Evolutionary conservation across 2,329 filamentous ascomycete genomes (phyloP), one percentile per base, ranked within the genome.

Genomic region (Venturia asperata): DNA sequence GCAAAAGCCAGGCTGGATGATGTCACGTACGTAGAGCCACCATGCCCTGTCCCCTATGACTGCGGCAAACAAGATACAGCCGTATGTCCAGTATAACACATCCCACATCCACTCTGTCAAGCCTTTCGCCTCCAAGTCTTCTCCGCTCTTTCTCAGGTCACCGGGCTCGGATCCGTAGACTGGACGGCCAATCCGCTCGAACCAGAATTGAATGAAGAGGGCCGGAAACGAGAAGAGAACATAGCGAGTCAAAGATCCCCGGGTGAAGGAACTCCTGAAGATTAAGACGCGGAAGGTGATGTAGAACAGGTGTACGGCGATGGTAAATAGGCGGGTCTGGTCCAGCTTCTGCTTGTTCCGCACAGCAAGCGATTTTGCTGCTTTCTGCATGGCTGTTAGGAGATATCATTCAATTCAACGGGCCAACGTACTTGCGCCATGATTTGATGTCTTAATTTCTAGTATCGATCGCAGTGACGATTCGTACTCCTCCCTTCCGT

Each of bases 51-150:
- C 92, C 4, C 94, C 94, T 61, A 93, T 84, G 37, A 96, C 68
- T 19, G 88, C 83, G 17, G 88, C 92, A n/a, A 88, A 76, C 10
- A 87, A 77, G 49, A 91, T 80, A 64, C 87, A 89, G 13, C 85
- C 87, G 87, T 92, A 97, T 0, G 92, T 97, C 79, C 96, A 91
- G 85, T 96, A 97, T 64, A 96, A 81, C 62, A 96, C 85, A 78
- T 99, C 94, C 83, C 96, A 99, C 89, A 97, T 91, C 81, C 95
- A 97, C 78, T 97, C 94, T 13, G 93, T 97, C 80, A 99, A 79
- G 5, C 94, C 94, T 42, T 88, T 84, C 11, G 91, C 90, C 64
- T 89, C 86, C 63, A 99, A 84, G 75, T 99, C 94, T 74, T 97
- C 92, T 55, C 94, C 93, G 0, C 90, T 81, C 41, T 83, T 85